Conservation (phyloP, 768 basidiomycete genomes). For the Rhodotorula sphaerocarpa region DNA sequence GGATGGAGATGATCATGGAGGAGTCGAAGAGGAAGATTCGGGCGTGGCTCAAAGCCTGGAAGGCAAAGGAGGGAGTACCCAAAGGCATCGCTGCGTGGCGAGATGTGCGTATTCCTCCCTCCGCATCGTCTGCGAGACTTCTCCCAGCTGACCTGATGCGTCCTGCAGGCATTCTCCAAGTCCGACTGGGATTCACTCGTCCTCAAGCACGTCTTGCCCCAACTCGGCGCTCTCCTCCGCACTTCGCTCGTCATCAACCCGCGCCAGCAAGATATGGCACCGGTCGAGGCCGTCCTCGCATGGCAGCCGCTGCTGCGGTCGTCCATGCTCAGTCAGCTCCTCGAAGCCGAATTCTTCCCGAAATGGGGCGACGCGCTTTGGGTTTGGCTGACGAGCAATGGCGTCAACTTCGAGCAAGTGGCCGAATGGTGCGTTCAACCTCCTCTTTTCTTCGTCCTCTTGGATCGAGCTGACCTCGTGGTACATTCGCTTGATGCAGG, state of each 20-base stretch:
- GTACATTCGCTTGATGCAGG: constrained; percentile 31
- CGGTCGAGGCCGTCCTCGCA: constrained; percentile 63
- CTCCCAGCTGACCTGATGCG: neutral
- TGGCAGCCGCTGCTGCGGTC: constrained; percentile 70
- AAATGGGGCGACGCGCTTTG: constrained; percentile 91
- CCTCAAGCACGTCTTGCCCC: constrained; percentile 84
- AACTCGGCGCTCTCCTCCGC: constrained; percentile 71
- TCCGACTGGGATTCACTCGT: constrained; percentile 85
- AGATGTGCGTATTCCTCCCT: constrained; percentile 51
- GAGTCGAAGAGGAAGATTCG: constrained; percentile 82
- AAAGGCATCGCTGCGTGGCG: constrained; percentile 71
- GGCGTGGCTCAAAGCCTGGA: constrained; percentile 66
- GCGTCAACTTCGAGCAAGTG: constrained; percentile 80
- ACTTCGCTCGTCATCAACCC: constrained; percentile 86
- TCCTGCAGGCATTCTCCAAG: constrained; percentile 58
- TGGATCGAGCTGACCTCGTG: neutral
- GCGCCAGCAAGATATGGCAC: constrained; percentile 74
- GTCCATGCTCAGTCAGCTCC: constrained; percentile 68
- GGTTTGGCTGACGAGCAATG: constrained; percentile 77
- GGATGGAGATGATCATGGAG: constrained; percentile 74
- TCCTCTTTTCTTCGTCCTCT: too few species aligned
- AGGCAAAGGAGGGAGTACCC: constrained; percentile 61
- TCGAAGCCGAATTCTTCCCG: constrained; percentile 90
- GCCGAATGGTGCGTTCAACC: constrained; percentile 74
- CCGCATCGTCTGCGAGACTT: neutral